Base-by-base conservation (phyloP, 148 eudicot species). In the Oxyria digyna region DNA sequence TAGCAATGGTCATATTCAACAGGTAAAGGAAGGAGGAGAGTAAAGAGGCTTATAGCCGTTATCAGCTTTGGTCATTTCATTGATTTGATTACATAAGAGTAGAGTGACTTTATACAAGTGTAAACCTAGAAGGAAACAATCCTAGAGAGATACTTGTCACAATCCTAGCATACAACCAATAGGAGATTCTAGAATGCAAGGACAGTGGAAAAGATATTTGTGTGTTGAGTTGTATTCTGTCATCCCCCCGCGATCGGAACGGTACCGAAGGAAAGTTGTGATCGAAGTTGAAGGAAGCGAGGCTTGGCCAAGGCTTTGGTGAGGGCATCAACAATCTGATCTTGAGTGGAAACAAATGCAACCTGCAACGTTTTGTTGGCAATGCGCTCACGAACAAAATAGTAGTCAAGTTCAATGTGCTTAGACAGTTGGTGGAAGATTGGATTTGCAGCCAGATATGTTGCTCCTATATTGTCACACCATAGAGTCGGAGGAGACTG, bases 401-500 rank as follows among this genome's bases (percentile, higher is more conserved):
- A 20, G 15, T 1, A 17, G 15, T 62, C 31, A 2, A 12, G 66
- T 14, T 26, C 66, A 3, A 62, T 12, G 11, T 62, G 66, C 11
- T 62, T 62, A 35, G 66, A 10, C 6, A 14, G 4, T 3, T 62
- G 17, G 13, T 62, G 66, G 0, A 62, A 12, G 11, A 62, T 15
- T 0, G 66, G 66, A 26, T 62, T 62, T 1, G 66, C 57, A n/a
- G 57, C 57, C 3, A 50, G 57, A 10, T 50, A 50, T 0, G 57
- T 17, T 0, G 57, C 57, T 0, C 13, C 57, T 2, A 50, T 8
- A 8, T 50, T 50, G 13, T 54, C 62, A 54, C 62, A 54, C 62
- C 62, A 54, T 67, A 79, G 71, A 37, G 52, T 33, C 35, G 35
- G 63, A 38, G 72, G n/a, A n/a, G 32, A 1, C 1, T 0, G 26